These are phyloP conservation scores for Geotrichum citri-aurantii DNA, from an alignment of 1,139 yeast species.

Conservation along the genomic window DNA sequence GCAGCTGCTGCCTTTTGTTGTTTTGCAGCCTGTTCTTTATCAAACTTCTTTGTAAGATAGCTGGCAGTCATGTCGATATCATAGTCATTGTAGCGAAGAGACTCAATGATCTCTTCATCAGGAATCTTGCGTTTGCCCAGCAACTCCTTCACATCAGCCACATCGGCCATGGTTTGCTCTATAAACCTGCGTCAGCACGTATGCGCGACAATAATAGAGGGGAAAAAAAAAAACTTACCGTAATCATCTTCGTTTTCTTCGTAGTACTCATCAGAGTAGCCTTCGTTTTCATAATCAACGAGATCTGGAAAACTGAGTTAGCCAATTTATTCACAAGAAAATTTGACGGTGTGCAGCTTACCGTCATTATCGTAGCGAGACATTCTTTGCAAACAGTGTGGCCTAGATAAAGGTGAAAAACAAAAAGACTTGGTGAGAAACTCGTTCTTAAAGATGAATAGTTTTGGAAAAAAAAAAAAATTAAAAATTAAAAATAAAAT, in stretches of 20 bases:
- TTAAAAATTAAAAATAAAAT: too few relatives aligned
- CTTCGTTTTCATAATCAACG: slow-evolving; percentile 29
- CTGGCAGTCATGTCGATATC: slow-evolving; percentile 49
- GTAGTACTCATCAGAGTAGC: slow-evolving; percentile 18
- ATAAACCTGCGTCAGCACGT: not conserved
- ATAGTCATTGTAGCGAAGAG: slow-evolving; percentile 56
- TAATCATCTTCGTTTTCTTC: slow-evolving; percentile 30
- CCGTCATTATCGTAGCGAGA: not conserved
- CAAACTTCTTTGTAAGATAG: slow-evolving; percentile 45
- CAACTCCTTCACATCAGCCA: slow-evolving; percentile 42
- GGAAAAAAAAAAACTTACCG: slow-evolving; percentile 4
- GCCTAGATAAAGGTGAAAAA: too few relatives aligned
- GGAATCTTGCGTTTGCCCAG: slow-evolving; percentile 47
- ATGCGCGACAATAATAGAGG: not conserved
- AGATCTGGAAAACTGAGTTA: slow-evolving; percentile 20
- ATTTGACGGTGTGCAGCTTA: not conserved
- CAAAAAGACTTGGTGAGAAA: not conserved
- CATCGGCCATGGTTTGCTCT: slow-evolving; percentile 20
- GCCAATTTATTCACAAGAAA: not conserved
- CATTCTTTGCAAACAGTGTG: too few relatives aligned
- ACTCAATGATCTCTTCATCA: slow-evolving; percentile 52
- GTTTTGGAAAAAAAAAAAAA: too few relatives aligned
- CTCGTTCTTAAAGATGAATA: too few relatives aligned
- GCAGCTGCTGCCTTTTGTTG: slow-evolving; percentile 1
- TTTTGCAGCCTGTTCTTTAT: not conserved